These are phyloP conservation scores for Pyrus hybrid DNA, from an alignment of 331 rosid species.

Conservation along the genomic window DNA sequence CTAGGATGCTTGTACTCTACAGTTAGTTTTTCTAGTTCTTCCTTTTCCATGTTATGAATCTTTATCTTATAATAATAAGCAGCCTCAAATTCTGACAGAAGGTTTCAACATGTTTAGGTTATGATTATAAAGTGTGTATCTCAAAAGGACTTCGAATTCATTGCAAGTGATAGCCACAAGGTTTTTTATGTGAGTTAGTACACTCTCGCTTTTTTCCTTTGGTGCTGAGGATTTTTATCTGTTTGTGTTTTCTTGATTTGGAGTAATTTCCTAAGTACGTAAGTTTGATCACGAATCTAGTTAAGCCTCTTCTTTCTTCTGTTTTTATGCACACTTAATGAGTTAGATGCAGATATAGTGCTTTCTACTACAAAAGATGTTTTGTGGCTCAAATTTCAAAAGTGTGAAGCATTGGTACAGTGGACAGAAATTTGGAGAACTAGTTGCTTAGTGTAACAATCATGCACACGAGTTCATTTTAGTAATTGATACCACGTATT, in stretches of 20 bases:
- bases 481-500: neutral
- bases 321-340: neutral
- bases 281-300: neutral
- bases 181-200: conserved; percentile 56
- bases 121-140: conserved; percentile 40
- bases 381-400: neutral
- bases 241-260: neutral
- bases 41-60: neutral
- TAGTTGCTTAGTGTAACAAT: neutral
- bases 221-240: neutral
- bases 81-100: conserved; percentile 11
- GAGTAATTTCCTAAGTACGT: neutral
- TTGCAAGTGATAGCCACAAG: conserved; percentile 29
- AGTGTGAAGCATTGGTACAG: neutral
- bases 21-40: conserved; percentile 32
- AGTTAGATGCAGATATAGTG: neutral
- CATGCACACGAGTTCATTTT: neutral
- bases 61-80: conserved; percentile 3
- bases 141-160: conserved; percentile 50
- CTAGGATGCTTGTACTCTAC: conserved; percentile 50
- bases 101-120: conserved; percentile 34
- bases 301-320: neutral
- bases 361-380: neutral
- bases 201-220: neutral
- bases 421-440: neutral